A percentile compares a stretch with the other conserved stretches of the same genome.
Conservation (phyloP, 768 basidiomycete species). For the Boletus sp. region DNA sequence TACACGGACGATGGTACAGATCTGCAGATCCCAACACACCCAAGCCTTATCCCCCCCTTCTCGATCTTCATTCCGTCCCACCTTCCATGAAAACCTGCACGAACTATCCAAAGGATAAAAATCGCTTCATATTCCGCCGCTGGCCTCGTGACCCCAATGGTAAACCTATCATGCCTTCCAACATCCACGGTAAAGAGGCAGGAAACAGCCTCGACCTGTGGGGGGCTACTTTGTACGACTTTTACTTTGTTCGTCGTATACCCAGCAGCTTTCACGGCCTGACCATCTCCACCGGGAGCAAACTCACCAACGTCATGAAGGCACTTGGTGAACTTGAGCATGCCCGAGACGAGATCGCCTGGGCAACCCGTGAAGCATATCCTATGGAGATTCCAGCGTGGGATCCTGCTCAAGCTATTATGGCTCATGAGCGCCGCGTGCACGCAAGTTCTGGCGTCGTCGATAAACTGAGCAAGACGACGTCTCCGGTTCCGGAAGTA, state of each 20-base stretch:
- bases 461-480: not conserved
- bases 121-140: conserved; percentile 17
- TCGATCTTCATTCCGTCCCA: conserved; percentile 9
- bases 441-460: not conserved
- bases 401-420: conserved; percentile 16
- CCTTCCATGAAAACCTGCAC: too few species aligned
- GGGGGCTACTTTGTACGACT: conserved; percentile 31
- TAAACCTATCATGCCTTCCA: conserved; percentile 2
- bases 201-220: conserved; percentile 19
- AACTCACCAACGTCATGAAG: conserved; percentile 16
- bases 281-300: conserved; percentile 23
- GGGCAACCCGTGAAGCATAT: conserved; percentile 18
- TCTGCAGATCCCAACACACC: not conserved
- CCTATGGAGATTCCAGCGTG: conserved; percentile 18
- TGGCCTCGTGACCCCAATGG: conserved; percentile 31
- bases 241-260: conserved; percentile 17
- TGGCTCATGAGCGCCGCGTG: conserved; percentile 6
- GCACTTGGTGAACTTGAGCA: conserved; percentile 15
- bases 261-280: not conserved
- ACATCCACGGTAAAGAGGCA: conserved; percentile 20
- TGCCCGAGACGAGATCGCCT: conserved; percentile 17
- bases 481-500: too few species aligned
- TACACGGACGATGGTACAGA: not conserved
- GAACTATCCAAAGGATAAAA: not conserved
- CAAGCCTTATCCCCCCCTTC: not conserved